Evolutionary conservation across 176 grass and related monocot species (phyloP).

Genomic region (Puccinellia tenuiflora): DNA sequence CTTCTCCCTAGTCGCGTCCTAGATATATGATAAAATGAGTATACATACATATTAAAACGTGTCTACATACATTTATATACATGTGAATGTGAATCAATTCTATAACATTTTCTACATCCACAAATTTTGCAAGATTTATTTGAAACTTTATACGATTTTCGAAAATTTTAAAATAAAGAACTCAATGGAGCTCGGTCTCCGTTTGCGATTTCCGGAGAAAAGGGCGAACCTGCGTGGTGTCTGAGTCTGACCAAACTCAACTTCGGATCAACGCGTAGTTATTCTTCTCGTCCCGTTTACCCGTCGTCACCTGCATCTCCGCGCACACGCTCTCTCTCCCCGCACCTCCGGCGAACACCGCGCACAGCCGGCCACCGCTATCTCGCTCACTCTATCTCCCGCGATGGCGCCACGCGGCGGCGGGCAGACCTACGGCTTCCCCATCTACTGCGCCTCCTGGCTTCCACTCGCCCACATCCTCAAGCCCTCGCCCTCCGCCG

Average conservation of each 20-base stretch:
- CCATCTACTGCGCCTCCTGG: constrained; percentile 88
- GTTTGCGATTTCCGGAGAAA: no score
- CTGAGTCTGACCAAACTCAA: neutral
- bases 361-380: neutral
- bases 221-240: neutral
- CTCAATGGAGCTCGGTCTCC: no score
- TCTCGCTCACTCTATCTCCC: neutral
- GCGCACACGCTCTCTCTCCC: neutral
- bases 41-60: no score
- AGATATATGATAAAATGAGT: no score
- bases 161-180: no score
- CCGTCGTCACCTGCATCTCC: constrained; percentile 2
- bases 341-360: neutral
- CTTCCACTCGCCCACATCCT: constrained; percentile 68
- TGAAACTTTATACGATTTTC: no score
- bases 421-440: constrained; percentile 76
- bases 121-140: no score
- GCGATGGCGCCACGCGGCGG: constrained; percentile 36
- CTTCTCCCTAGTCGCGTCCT: no score
- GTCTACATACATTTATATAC: no score
- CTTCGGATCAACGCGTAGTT: neutral
- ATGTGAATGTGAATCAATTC: no score
- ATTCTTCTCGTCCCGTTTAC: neutral
- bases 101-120: no score
- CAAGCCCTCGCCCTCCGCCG: constrained; percentile 1